Conservation (phyloP, 1,284 basidiomycete genomes). For the Tilletiaria anomala region DNA sequence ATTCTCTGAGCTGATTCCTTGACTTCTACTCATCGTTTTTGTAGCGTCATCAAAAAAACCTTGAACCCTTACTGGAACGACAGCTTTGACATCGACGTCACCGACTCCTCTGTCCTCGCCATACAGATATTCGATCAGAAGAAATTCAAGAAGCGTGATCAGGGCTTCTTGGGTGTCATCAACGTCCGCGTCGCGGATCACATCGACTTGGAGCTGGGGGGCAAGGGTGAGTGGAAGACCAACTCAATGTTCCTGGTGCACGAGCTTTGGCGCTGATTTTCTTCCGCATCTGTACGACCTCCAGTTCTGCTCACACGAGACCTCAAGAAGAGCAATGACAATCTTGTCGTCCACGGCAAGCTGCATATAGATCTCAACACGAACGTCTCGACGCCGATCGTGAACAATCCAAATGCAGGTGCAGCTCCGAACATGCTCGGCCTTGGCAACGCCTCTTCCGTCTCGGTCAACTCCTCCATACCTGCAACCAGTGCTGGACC, state of each 20-base stretch:
- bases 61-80: constrained; percentile 40
- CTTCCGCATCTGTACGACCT: not conserved
- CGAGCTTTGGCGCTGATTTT: not conserved
- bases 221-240: constrained; percentile 54
- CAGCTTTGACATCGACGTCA: constrained; percentile 46
- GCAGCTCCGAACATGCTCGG: constrained; percentile 13
- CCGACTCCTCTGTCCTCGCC: constrained; percentile 74
- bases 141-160: constrained; percentile 88
- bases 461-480: constrained; percentile 15
- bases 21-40: not conserved
- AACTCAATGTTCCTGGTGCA: not conserved
- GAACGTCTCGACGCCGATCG: constrained; percentile 32
- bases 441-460: constrained; percentile 18
- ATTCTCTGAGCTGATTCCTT: not conserved
- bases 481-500: not conserved
- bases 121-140: constrained; percentile 95
- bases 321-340: constrained; percentile 38
- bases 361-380: constrained; percentile 40
- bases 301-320: constrained; percentile 34
- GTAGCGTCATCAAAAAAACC: constrained; percentile 37
- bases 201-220: constrained; percentile 74
- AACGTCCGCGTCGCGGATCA: constrained; percentile 77
- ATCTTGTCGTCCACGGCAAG: constrained; percentile 39
- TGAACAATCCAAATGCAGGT: constrained; percentile 24
- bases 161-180: constrained; percentile 85